phyloP scores from a whole-genome alignment of 495 filamentous ascomycete genomes.

The Penicillium psychrofluorescens region DNA sequence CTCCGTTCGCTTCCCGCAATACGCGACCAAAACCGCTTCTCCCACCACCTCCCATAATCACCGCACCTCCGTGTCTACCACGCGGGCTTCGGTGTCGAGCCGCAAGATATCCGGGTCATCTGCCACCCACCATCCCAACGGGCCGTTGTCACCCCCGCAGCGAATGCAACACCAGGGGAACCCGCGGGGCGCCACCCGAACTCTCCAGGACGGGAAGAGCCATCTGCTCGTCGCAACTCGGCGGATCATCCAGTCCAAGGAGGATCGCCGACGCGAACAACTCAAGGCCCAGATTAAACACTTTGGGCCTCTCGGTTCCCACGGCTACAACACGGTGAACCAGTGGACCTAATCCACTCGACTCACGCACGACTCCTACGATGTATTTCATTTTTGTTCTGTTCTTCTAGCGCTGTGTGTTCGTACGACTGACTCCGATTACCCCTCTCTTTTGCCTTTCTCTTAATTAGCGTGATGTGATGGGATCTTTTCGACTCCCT shows the following conservation, averaged over 20 bases:
- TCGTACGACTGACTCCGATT: too few species aligned
- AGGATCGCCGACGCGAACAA: slow-evolving; percentile 27
- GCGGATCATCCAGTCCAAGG: slow-evolving; percentile 24
- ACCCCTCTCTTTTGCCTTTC: too few species aligned
- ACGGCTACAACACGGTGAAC: slow-evolving; percentile 22
- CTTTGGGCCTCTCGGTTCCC: slow-evolving; percentile 32
- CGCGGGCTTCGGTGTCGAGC: too few species aligned
- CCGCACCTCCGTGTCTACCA: background rate
- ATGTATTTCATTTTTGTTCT: background rate
- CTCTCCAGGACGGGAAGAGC: slow-evolving; percentile 22
- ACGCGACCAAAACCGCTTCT: background rate
- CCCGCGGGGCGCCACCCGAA: slow-evolving; percentile 21
- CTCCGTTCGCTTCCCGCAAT: slow-evolving; percentile 15
- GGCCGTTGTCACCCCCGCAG: slow-evolving; percentile 12
- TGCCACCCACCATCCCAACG: slow-evolving; percentile 2
- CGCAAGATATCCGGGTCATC: background rate
- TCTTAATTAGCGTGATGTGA: too few species aligned
- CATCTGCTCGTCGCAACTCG: slow-evolving; percentile 23
- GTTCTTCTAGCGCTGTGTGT: too few species aligned
- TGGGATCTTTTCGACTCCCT: too few species aligned
- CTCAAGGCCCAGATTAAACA: slow-evolving; percentile 40
- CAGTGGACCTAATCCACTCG: slow-evolving; percentile 26
- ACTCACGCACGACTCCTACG: slow-evolving; percentile 1
- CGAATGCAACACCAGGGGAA: slow-evolving; percentile 21
- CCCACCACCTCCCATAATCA: background rate